A percentile compares a stretch with the other conserved stretches of the same genome.
Conservation (phyloP, 2,329 filamentous ascomycete species). For the Alternaria sp. region DNA sequence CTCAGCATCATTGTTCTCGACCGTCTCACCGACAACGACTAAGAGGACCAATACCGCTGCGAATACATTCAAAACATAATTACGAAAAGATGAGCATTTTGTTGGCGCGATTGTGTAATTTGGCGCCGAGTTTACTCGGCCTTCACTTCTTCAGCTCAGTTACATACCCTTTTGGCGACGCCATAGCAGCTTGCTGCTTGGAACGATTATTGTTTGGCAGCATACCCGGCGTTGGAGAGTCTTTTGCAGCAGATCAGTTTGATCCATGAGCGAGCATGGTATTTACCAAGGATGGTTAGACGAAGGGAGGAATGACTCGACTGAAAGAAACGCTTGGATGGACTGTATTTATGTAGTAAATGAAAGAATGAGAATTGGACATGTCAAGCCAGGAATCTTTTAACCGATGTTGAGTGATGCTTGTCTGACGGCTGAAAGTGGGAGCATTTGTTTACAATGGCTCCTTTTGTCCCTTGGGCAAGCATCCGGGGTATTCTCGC, state of each 20-base stretch:
- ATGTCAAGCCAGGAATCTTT: slow-evolving; percentile 21
- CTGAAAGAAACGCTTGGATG: slow-evolving; percentile 29
- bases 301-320: slow-evolving; percentile 22
- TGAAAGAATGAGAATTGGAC: slow-evolving; percentile 34
- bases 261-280: slow-evolving; percentile 19
- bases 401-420: not conserved
- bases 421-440: not conserved
- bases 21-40: slow-evolving; percentile 60
- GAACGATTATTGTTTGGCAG: slow-evolving; percentile 40
- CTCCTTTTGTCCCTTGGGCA: slow-evolving; percentile 3
- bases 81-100: slow-evolving; percentile 23
- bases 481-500: slow-evolving; percentile 25
- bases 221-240: slow-evolving; percentile 44
- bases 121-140: slow-evolving; percentile 40
- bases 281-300: slow-evolving; percentile 15
- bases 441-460: not conserved
- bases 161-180: slow-evolving; percentile 46
- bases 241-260: slow-evolving; percentile 28
- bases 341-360: slow-evolving; percentile 43
- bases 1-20: slow-evolving; percentile 85
- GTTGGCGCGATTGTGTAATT: slow-evolving; percentile 36
- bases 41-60: slow-evolving; percentile 15
- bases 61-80: slow-evolving; percentile 20
- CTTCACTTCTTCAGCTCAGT: slow-evolving; percentile 33
- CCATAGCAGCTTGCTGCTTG: slow-evolving; percentile 38